phyloP scores from a whole-genome alignment of 2,329 filamentous ascomycete species.

The Tolypocladium ovalisporum region DNA sequence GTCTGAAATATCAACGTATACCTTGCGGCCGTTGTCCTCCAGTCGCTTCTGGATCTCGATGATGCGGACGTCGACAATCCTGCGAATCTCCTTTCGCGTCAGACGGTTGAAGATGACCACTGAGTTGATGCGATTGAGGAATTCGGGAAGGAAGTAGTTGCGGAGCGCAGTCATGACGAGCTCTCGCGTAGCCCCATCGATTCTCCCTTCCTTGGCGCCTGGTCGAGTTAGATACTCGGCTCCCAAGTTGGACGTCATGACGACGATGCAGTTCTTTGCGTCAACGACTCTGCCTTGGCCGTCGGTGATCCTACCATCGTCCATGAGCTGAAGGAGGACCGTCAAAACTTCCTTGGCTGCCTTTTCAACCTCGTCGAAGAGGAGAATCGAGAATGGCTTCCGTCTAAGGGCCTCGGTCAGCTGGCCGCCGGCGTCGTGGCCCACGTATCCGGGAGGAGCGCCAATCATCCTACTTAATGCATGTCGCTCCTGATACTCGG shows the following conservation, averaged over 20 bases:
- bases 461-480: slow-evolving; percentile 95
- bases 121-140: slow-evolving; percentile 94
- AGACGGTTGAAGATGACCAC: slow-evolving; percentile 98
- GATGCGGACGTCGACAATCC: slow-evolving; percentile 87
- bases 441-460: slow-evolving; percentile 91
- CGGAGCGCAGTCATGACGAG: slow-evolving; percentile 84
- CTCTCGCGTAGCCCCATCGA: slow-evolving; percentile 76
- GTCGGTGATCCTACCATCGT: slow-evolving; percentile 96
- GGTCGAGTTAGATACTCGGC: slow-evolving; percentile 85
- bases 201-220: slow-evolving; percentile 66
- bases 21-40: slow-evolving; percentile 72
- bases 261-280: slow-evolving; percentile 95
- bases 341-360: slow-evolving; percentile 96
- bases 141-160: slow-evolving; percentile 96
- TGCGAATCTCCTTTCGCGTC: slow-evolving; percentile 78
- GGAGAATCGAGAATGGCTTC: slow-evolving; percentile 91
- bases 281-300: slow-evolving; percentile 93
- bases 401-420: slow-evolving; percentile 89
- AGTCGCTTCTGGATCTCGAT: slow-evolving; percentile 85
- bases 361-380: slow-evolving; percentile 98
- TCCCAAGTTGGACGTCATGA: slow-evolving; percentile 97
- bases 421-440: slow-evolving; percentile 91
- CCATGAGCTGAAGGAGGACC: slow-evolving; percentile 97
- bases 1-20: slow-evolving; percentile 69
- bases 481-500: slow-evolving; percentile 96